phyloP scores from a whole-genome alignment of 192 early-diverging fungal species.

The Phycomyces nitens region DNA sequence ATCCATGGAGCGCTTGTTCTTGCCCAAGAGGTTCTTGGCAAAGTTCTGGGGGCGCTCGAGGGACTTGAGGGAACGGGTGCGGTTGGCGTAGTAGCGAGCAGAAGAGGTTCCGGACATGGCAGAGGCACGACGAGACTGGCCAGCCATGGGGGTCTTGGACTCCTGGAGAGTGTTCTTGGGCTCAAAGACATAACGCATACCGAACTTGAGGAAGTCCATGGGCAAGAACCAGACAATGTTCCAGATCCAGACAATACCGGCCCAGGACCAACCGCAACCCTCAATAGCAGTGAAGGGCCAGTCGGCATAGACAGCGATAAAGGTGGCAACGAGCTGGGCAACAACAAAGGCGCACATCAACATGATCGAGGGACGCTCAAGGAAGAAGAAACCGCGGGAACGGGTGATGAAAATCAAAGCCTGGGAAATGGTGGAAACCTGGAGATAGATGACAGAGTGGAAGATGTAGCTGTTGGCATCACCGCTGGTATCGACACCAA shows the following conservation, averaged over 20 bases:
- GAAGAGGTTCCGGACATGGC: slow-evolving; percentile 33
- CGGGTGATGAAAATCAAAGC: slow-evolving; percentile 77
- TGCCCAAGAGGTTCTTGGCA: slow-evolving; percentile 38
- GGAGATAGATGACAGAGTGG: slow-evolving; percentile 78
- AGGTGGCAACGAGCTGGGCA: slow-evolving; percentile 70
- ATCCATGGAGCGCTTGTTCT: slow-evolving; percentile 58
- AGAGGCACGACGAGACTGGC: slow-evolving; percentile 19
- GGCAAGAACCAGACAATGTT: slow-evolving; percentile 78
- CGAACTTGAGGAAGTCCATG: slow-evolving; percentile 77
- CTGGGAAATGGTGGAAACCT: slow-evolving; percentile 77
- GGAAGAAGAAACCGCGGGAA: slow-evolving; percentile 71
- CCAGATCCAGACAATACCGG: slow-evolving; percentile 73
- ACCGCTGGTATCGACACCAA: slow-evolving; percentile 32
- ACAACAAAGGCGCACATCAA: slow-evolving; percentile 63
- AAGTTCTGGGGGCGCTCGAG: slow-evolving; percentile 30
- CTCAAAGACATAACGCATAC: slow-evolving; percentile 57
- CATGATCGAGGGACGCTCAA: slow-evolving; percentile 68
- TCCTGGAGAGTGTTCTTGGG: slow-evolving; percentile 41
- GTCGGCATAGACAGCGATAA: slow-evolving; percentile 83
- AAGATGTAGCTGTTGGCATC: slow-evolving; percentile 58
- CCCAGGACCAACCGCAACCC: slow-evolving; percentile 74
- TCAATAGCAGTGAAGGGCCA: slow-evolving; percentile 74
- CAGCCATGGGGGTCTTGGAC: slow-evolving; percentile 18
- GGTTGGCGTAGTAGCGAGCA: slow-evolving; percentile 36
- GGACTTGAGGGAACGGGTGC: slow-evolving; percentile 31